Evolutionary conservation across 1,139 yeast species (phyloP), one percentile per base, ranked within the genome.

Genomic region (Zygotorulaspora mrakii): DNA sequence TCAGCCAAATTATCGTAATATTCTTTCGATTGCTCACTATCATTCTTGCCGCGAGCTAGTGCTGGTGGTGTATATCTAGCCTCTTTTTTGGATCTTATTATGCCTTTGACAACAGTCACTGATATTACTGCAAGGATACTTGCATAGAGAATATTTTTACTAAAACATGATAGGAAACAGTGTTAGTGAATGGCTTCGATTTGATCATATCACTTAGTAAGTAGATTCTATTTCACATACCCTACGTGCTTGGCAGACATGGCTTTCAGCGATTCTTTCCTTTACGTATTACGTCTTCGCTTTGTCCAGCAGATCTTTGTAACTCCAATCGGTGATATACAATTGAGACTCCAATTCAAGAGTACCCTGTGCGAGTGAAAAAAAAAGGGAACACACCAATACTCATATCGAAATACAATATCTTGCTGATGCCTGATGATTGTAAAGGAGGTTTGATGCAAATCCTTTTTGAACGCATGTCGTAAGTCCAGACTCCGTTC

Each of bases 1-100:
- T 61, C 59, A 5, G 73, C 67, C 22, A 65, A 50, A 40, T 64
- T 59, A 12, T 45, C 47, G 43, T 57, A 59, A 39, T 59, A 54
- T 13, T 47, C 51, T 16, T 30, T 40, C 13, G 31, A 31, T 11
- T 28, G 23, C 5, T 17, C 25, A n/a, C 37, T 39, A 17, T 33
- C 43, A 4, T 39, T 39, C 13, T 25, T 40, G 5, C 37, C 17
- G 12, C 32, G 35, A 6, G 43, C 45, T 35, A 36, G 35, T 1
- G 53, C 56, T 10, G 46, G 37, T 12, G 64, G 59, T 27, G 46
- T 45, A 39, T 55, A 60, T 33, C 54, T 46, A 3, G 57, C 53
- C 21, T 54, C 59, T 35, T 54, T 56, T 27, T 50, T 48, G 10
- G 46, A 33, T 32, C 47, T 55, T 6, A 57, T 53, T 4, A 52